Evolutionary conservation across 2,329 filamentous ascomycete species (phyloP).

Genomic region (Penicillium olsonii): DNA sequence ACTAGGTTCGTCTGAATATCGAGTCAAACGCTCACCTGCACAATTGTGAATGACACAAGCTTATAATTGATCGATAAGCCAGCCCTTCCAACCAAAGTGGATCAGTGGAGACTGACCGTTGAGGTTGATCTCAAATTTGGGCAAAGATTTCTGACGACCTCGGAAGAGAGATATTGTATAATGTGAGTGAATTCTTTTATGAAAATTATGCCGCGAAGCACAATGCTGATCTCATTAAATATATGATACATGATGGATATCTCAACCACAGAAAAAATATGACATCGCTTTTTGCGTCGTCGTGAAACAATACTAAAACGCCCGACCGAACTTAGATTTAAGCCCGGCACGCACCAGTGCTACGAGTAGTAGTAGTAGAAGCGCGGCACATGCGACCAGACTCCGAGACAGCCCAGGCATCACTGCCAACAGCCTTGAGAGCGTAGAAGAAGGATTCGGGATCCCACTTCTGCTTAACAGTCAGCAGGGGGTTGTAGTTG

Average conservation of each 20-base stretch:
- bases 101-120: not conserved
- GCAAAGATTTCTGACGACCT: not conserved
- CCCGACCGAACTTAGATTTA: not conserved
- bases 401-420: conserved; percentile 34
- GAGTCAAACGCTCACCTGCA: not conserved
- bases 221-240: not conserved
- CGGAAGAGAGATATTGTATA: not conserved
- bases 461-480: conserved; percentile 47
- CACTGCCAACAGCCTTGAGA: conserved; percentile 41
- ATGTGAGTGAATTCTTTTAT: not conserved
- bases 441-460: conserved; percentile 45
- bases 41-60: not conserved
- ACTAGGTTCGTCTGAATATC: not conserved
- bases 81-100: not conserved
- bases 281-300: not conserved
- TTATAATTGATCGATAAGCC: not conserved
- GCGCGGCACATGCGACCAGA: conserved; percentile 33
- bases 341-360: not conserved
- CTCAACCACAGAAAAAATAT: not conserved
- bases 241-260: not conserved
- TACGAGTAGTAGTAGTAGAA: not conserved
- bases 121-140: not conserved
- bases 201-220: not conserved
- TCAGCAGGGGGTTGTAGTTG: conserved; percentile 40
- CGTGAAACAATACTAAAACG: not conserved